Evolutionary conservation across 2,329 filamentous ascomycete species (phyloP).

Genomic region (Colletotrichum cereale): DNA sequence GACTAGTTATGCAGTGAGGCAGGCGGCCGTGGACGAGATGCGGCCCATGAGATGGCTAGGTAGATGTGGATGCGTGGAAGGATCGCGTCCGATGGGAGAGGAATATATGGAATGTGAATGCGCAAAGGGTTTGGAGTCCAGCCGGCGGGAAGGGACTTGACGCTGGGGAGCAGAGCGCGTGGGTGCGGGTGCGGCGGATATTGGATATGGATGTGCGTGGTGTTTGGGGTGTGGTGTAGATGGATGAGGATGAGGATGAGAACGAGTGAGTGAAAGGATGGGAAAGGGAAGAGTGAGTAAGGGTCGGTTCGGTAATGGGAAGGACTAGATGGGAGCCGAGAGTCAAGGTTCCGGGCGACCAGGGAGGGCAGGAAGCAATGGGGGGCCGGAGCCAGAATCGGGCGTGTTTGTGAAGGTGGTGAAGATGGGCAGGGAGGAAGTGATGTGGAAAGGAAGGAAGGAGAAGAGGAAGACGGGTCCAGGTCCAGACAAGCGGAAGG

Average conservation of each 20-base stretch:
- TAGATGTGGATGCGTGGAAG: not conserved
- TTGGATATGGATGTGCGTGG: constrained; percentile 18
- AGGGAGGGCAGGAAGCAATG: constrained; percentile 30
- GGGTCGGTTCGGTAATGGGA: constrained; percentile 14
- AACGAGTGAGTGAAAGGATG: constrained; percentile 17
- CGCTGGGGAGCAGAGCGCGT: constrained; percentile 10
- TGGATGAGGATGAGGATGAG: constrained; percentile 16
- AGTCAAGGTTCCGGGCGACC: constrained; percentile 30
- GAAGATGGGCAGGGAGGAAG: constrained; percentile 41
- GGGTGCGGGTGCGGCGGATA: constrained; percentile 4
- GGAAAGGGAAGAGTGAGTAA: constrained; percentile 20
- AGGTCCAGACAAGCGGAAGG: constrained; percentile 41
- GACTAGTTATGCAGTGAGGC: constrained; percentile 20
- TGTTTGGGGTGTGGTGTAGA: constrained; percentile 9
- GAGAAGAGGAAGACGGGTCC: constrained; percentile 37
- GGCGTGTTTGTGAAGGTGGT: constrained; percentile 40
- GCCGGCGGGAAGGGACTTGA: constrained; percentile 2
- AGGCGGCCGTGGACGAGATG: constrained; percentile 18
- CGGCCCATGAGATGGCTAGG: constrained; percentile 33
- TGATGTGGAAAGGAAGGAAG: constrained; percentile 40
- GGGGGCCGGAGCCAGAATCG: constrained; percentile 20
- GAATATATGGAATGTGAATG: constrained; percentile 9
- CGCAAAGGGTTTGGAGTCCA: not conserved
- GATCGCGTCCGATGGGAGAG: not conserved
- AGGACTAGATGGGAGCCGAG: constrained; percentile 26